Evolutionary conservation across 768 basidiomycete species (phyloP), one percentile per base, ranked within the genome.

Genomic region (Rhizopogon sp.): DNA sequence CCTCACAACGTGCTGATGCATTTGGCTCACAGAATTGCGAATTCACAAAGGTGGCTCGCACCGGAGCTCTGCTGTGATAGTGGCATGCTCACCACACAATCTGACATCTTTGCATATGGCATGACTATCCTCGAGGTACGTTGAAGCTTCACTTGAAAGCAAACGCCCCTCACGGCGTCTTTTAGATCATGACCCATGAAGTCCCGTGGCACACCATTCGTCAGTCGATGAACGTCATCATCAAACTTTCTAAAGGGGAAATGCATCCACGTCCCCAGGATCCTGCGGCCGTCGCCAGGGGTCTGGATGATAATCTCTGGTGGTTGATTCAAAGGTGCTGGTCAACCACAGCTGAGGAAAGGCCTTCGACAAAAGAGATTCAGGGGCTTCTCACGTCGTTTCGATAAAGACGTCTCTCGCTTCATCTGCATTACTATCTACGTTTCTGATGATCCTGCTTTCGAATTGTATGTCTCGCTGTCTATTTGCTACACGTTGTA

Each of bases 51-150:
- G 41, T 82, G 81, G 78, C 74, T 82, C 54, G 80, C 82, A 22
- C 82, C 82, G 4, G 82, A 84, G 61, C 68, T 82, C 8, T 81
- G 76, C 58, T 65, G 72, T 50, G 79, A 78, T 13, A 72, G 76
- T 59, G 80, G 78, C 6, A 71, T 72, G 5, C 66, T 84, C 25
- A 79, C 78, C 0, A 68, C 70, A 4, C 67, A 67, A 31, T 76
- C 80, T 13, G 82, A 84, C 60, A 73, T 84, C 13, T 84, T 82
- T 56, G 75, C 82, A 10, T 76, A 74, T 33, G 80, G 69, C 8
- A 84, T 84, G 82, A 82, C 82, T 1, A 70, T 81, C 37, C 68
- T 84, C 16, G 82, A 84, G 75, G 81, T 79, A 56, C 42, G 60
- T 49, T 5, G 1, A 9, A 20, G 25, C 43, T 40, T 28, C 56